Base-by-base conservation (phyloP, 1,284 basidiomycete genomes). In the Cutaneotrichosporon spelunceum region DNA sequence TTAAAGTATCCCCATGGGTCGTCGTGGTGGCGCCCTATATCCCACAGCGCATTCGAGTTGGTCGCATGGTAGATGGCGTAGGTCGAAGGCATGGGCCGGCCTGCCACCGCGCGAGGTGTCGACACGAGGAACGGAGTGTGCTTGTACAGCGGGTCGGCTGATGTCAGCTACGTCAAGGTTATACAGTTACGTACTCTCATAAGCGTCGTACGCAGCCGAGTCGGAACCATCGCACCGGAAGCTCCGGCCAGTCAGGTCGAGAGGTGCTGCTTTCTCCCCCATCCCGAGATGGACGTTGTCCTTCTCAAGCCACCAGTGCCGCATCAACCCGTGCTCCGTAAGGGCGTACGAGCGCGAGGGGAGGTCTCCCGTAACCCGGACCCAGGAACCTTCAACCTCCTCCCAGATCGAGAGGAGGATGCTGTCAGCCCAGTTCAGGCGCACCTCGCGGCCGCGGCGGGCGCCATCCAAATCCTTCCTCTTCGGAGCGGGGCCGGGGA, bases 1-100 rank as follows among this genome's bases (percentile, higher is more conserved):
- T 79, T 80, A 68, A 80, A 80, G 65, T 72, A 71, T 10, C 79
- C 79, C 71, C 76, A 75, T 3, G 80, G 80, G 61, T 81, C 80
- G 64, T 79, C 78, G 57, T 74, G 72, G 58, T 70, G 67, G 26
- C 75, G 70, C 3, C 77, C 77, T 13, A 81, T 68, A 57, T 81
- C 78, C 78, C 78, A 80, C 11, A 66, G 66, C 3, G 71, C 77
- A 55, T 75, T 74, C 24, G 76, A 76, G 65, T 80, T 80, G 55
- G 71, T 75, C 2, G 79, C 72, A 56, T 78, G 77, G 62, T 77
- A 81, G 59, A 78, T 71, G 23, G 78, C 79, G 56, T 78, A 77
- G 0, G 75, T 74, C 9, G 74, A 77, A 14, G 68, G 66, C 7
- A 64, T 60, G 0, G 67, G 62, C 50, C 69, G 61, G 24, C 70